phyloP scores from a whole-genome alignment of 257 asterid genomes.

The Lycium ferocissimum region DNA sequence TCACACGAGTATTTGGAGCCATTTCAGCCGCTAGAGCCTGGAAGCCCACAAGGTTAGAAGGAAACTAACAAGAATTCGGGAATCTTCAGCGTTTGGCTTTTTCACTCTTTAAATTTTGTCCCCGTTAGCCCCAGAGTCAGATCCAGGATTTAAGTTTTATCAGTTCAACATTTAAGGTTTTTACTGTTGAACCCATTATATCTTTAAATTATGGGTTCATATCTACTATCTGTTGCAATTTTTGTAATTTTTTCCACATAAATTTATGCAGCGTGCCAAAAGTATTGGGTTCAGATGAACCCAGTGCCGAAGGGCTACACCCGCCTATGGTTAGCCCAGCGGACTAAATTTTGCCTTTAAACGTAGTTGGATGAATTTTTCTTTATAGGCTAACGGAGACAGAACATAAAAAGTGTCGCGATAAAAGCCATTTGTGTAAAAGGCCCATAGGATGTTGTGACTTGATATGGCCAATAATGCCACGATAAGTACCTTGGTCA shows the following conservation, averaged over 20 bases:
- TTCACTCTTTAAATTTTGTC: background rate
- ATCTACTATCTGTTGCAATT: no score
- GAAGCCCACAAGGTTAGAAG: conserved; percentile 20
- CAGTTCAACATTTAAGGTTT: no score
- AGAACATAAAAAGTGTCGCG: background rate
- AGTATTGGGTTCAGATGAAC: no score
- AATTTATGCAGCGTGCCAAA: no score
- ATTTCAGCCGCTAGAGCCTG: conserved; percentile 92
- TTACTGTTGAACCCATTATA: no score
- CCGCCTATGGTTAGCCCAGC: background rate
- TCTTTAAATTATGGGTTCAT: no score
- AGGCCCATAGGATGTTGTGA: background rate
- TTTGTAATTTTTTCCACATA: no score
- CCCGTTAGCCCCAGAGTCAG: no score
- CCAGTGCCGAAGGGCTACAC: no score
- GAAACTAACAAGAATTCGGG: background rate
- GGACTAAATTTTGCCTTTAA: background rate
- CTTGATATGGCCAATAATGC: background rate
- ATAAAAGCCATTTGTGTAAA: background rate
- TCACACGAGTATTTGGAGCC: conserved; percentile 93
- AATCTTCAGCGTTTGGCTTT: background rate
- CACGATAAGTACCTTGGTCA: conserved; percentile 68
- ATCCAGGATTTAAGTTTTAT: no score
- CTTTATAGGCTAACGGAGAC: background rate
- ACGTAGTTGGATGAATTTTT: background rate